Base-by-base conservation (phyloP, 2,329 filamentous ascomycete genomes). In the Paecilomyces dactylethromorphus region DNA sequence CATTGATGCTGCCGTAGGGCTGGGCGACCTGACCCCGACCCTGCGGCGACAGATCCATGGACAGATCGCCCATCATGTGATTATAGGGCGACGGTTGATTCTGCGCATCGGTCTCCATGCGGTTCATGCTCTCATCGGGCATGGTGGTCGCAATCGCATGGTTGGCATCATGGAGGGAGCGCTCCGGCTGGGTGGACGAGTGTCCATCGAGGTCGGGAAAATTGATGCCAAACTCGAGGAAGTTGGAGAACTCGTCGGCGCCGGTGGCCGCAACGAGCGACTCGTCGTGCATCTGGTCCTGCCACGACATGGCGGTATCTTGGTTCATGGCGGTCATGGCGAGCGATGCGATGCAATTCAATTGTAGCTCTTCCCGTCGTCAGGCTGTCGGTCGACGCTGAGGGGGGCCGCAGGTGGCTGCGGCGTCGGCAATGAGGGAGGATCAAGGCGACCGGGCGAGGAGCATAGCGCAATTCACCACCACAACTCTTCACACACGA, bases 191-290 rank as follows among this genome's bases (percentile, higher is more conserved):
- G 60, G 67, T 61, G 68, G 72, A 69, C 69, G 72, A 65, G 68
- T 74, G 69, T 68, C 68, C 66, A 53, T 76, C 72, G 55, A 77
- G 65, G 58, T 76, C 75, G 65, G 76, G 57, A 60, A 80, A 79
- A 39, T 76, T 76, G 64, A 77, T 75, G 60, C 76, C 76, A 66
- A 80, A 79, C 57, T 80, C 77, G 59, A 81, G 74, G 59, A 80
- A 77, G 58, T 76, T 79, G 59, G 77, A 74, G 63, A 81, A 81
- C 57, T 81, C 79, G 61, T 81, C 78, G 29, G 78, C 76, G 56
- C 72, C 64, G 59, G 74, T 65, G 26, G 68, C 68, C 8, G 71
- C 62, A 56, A 78, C 72, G 61, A 79, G 71, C 49, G 71, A 65
- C 55, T 75, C 73, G 58, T 73, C 71, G 56, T 74, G 69, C 32